Evolutionary conservation across 1,284 basidiomycete species (phyloP).

Genomic region (Megacollybia platyphylla): DNA sequence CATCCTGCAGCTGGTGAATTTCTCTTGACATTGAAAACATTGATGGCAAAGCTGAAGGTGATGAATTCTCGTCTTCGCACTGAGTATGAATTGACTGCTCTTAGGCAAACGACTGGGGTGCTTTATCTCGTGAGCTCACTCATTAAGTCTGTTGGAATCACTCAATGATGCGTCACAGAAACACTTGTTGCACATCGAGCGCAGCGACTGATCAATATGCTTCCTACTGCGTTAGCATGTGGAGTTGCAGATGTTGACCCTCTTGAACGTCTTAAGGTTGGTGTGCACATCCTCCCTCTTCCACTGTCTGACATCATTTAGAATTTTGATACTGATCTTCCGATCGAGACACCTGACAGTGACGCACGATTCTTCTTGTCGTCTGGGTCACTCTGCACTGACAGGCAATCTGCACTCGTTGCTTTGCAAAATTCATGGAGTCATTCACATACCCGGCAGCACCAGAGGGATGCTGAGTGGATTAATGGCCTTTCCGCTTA

Average conservation of each 20-base stretch:
- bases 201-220: conserved; percentile 23
- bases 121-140: conserved; percentile 36
- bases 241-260: conserved; percentile 33
- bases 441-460: conserved; percentile 15
- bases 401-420: conserved; percentile 18
- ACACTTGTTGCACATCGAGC: conserved; percentile 43
- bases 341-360: conserved; percentile 23
- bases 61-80: not conserved
- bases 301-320: conserved; percentile 10
- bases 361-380: conserved; percentile 21
- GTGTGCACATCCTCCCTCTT: conserved; percentile 1
- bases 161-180: conserved; percentile 21
- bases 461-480: conserved; percentile 27
- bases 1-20: conserved; percentile 41
- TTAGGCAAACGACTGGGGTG: conserved; percentile 52
- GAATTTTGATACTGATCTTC: conserved; percentile 36
- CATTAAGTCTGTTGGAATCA: not conserved
- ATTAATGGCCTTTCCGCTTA: conserved; percentile 18
- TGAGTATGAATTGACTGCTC: not conserved
- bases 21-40: conserved; percentile 41
- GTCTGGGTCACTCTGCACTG: conserved; percentile 8
- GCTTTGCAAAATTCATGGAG: conserved; percentile 21
- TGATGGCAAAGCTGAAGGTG: conserved; percentile 60
- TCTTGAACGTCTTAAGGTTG: conserved; percentile 35
- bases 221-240: conserved; percentile 30